These are phyloP conservation scores for Kluyveromyces wickerhamii DNA, from an alignment of 805 yeast species.

Conservation along the genomic window DNA sequence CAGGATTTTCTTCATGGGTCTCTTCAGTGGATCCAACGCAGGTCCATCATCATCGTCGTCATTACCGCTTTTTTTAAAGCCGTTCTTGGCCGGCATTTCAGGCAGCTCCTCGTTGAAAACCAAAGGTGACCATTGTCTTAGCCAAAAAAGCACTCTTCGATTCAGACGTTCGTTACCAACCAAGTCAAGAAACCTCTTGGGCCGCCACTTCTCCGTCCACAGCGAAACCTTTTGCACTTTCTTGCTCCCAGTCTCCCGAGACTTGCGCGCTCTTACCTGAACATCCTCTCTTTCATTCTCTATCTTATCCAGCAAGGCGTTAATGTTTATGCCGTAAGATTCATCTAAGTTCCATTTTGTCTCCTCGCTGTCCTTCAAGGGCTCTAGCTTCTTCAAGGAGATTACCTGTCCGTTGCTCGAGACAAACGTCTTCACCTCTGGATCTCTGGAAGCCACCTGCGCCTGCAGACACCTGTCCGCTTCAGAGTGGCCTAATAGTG, in stretches of 20 bases:
- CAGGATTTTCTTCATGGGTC: constrained; percentile 58
- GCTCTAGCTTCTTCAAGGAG: not conserved
- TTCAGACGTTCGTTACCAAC: constrained; percentile 63
- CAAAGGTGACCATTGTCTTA: constrained; percentile 56
- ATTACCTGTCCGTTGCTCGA: not conserved
- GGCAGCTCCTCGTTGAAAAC: constrained; percentile 42
- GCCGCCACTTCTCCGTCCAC: constrained; percentile 65
- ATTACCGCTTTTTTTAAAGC: constrained; percentile 8
- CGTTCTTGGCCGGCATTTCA: constrained; percentile 12
- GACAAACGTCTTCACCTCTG: not conserved
- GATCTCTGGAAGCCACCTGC: not conserved
- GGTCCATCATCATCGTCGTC: constrained; percentile 7
- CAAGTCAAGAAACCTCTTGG: constrained; percentile 53
- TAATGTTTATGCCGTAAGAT: constrained; percentile 34
- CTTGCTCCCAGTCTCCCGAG: not conserved
- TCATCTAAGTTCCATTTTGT: constrained; percentile 22
- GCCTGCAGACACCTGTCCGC: not conserved
- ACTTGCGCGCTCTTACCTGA: not conserved
- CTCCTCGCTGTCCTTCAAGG: not conserved
- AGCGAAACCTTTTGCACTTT: constrained; percentile 10
- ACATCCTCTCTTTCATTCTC: constrained; percentile 14
- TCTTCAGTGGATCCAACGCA: constrained; percentile 40
- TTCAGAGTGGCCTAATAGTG: not conserved
- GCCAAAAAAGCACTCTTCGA: constrained; percentile 52
- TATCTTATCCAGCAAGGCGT: constrained; percentile 29